Evolutionary conservation across 2,329 filamentous ascomycete genomes (phyloP), one percentile per base, ranked within the genome.

Genomic region (Aspergillus flavus): DNA sequence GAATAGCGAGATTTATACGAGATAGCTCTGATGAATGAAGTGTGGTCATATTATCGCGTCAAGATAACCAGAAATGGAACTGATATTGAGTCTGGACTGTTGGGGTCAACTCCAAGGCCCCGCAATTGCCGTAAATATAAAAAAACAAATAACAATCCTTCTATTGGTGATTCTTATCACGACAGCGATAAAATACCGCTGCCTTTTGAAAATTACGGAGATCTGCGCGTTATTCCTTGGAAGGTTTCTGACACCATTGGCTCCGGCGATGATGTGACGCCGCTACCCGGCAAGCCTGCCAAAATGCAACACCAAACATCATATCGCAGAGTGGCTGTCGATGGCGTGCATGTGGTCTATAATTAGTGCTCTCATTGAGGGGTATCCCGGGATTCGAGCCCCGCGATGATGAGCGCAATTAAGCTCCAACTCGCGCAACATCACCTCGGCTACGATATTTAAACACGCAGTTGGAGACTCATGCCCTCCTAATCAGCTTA

Each of bases 201-300:
- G 16, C 23, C 1, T 54, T 54, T 55, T 55, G 52, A 55, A 55
- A 55, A 55, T 39, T 55, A 55, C 52, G 10, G 9, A 9, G 32
- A 36, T 55, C 32, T 28, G 14, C 32, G 16, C 19, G 30, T n/a
- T 4, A 30, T 30, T 26, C 3, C 14, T 28, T 48, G 45, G 39
- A 46, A 41, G 16, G 26, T 10, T 16, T 54, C 46, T 64, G 56
- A 70, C 71, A 69, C 59, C 65, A 73, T 73, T 64, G 30, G 14
- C 39, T 45, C 57, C 50, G 45, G 32, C 59, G 53, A 72, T 73
- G 71, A 56, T 68, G 70, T 69, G 64, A 62, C 67, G 61, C 59
- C 28, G 59, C 59, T 62, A 54, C 54, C 58, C 59, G 30, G 19
- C n/a, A 39, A 41, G 46, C 63, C 14, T 36, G 34, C 14, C 34